Evolutionary conservation across 2,329 filamentous ascomycete genomes (phyloP).

Genomic region (Neofusicoccum laricinum): DNA sequence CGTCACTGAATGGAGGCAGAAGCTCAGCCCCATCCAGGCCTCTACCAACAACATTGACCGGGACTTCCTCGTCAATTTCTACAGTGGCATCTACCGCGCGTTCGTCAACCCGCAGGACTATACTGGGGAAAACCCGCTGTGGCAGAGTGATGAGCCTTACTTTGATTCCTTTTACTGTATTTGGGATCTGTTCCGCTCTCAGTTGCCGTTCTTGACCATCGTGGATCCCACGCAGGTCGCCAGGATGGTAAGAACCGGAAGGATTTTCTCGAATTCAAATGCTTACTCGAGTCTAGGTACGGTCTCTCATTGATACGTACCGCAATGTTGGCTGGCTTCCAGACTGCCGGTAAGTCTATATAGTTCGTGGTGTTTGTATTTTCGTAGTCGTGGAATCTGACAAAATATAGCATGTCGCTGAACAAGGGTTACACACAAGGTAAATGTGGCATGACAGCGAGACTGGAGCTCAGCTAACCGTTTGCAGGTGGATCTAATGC

Average conservation of each 20-base stretch:
- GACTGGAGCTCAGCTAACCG: neutral
- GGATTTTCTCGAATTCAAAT: conserved; percentile 57
- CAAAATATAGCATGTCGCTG: conserved; percentile 53
- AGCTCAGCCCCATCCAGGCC: conserved; percentile 35
- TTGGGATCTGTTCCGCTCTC: conserved; percentile 44
- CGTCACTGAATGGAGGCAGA: conserved; percentile 35
- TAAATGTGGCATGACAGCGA: neutral
- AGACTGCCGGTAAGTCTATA: conserved; percentile 39
- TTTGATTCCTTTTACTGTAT: conserved; percentile 59
- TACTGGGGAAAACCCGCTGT: conserved; percentile 44
- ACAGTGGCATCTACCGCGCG: conserved; percentile 41
- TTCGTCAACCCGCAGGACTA: conserved; percentile 45
- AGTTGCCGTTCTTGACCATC: conserved; percentile 64
- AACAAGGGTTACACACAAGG: conserved; percentile 69
- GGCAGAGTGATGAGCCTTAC: conserved; percentile 41
- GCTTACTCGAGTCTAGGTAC: conserved; percentile 53
- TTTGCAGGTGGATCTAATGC: conserved; percentile 64
- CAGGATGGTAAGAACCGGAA: conserved; percentile 56
- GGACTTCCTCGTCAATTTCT: conserved; percentile 40
- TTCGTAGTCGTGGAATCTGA: neutral
- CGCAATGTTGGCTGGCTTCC: conserved; percentile 68
- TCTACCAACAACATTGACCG: conserved; percentile 33
- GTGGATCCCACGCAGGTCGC: conserved; percentile 61
- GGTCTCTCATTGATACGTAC: conserved; percentile 64
- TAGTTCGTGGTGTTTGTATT: neutral